Base-by-base conservation (phyloP, 352 stramenopile species). In the Phytophthora chlamydospora region DNA sequence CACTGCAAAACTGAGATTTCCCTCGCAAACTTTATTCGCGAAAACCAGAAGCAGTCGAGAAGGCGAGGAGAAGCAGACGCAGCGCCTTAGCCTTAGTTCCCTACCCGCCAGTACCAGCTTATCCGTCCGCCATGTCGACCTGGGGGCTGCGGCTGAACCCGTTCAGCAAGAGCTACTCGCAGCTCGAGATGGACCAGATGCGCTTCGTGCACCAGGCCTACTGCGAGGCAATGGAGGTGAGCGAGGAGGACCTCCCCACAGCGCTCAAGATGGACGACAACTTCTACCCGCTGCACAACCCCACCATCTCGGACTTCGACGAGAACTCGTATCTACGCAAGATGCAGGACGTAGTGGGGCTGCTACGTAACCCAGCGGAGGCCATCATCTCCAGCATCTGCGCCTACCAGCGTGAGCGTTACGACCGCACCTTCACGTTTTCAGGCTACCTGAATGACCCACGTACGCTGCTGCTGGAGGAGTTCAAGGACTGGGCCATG, bases 401-500 rank as follows among this genome's bases (percentile, higher is more conserved):
- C 56, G 85, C 85, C 1, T 95, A 95, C 55, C 85, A 95, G 59
- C 68, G 76, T 21, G 85, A 94, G 53, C 75, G 85, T 8, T 86
- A 90, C 43, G 85, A 94, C 54, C 81, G 85, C 1, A 70, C 63
- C n/a, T 90, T 91, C 57, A 73, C 76, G 5, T 89, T 91, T 46
- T 83, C 79, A 2, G 80, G 81, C n/a, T 95, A 95, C 52, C 62
- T 95, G 47, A 93, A 95, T 40, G 85, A 95, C 55, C 85, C 85
- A 17, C 80, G 85, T 4, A 95, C 82, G 27, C 48, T 95, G 36
- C 35, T 95, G n/a, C 76, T 95, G 0, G 85, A 95, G 42, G 85
- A 95, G 51, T 91, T 95, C 42, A 95, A 95, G 59, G 81, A 91
- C 62, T 95, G 85, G 85, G 78, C 83, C 19, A 90, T 95, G 80